A percentile compares a stretch with the other conserved stretches of the same genome.
phyloP scores from a whole-genome alignment of 208 protist genomes.

The Leishmania major region DNA sequence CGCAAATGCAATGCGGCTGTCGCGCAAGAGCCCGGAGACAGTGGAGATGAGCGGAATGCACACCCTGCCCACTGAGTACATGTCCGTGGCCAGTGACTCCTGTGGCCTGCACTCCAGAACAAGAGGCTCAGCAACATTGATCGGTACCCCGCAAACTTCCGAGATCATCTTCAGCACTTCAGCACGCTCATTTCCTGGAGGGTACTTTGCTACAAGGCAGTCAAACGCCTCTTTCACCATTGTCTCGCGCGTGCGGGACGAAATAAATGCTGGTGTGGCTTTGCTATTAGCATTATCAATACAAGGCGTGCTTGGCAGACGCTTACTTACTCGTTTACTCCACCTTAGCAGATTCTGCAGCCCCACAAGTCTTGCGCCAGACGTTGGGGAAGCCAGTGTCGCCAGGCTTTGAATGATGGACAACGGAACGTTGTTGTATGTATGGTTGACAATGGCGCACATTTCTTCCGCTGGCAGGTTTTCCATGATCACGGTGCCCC shows the following conservation, averaged over 20 bases:
- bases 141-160: slow-evolving; percentile 58
- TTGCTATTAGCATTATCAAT: slow-evolving; percentile 24
- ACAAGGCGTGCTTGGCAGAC: slow-evolving; percentile 32
- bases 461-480: slow-evolving; percentile 65
- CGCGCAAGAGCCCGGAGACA: slow-evolving; percentile 33
- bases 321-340: slow-evolving; percentile 80
- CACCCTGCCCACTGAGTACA: slow-evolving; percentile 68
- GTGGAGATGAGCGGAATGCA: slow-evolving; percentile 49
- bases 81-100: slow-evolving; percentile 45
- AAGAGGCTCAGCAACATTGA: slow-evolving; percentile 66
- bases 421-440: slow-evolving; percentile 55
- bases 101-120: slow-evolving; percentile 70
- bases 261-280: slow-evolving; percentile 49
- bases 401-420: slow-evolving; percentile 51
- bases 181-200: slow-evolving; percentile 52
- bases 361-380: slow-evolving; percentile 43
- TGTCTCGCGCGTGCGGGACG: slow-evolving; percentile 81
- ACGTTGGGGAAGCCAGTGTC: slow-evolving; percentile 25
- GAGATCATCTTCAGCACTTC: slow-evolving; percentile 46
- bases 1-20: slow-evolving; percentile 92
- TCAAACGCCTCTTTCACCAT: slow-evolving; percentile 95
- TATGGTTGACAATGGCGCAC: slow-evolving; percentile 53
- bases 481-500: slow-evolving; percentile 78
- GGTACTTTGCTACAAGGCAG: slow-evolving; percentile 81
- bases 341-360: slow-evolving; percentile 94